Percentiles rank a stretch among this genome's conserved stretches.
Evolutionary conservation across 2,329 filamentous ascomycete genomes (phyloP).

Genomic region (Fusarium globosum): DNA sequence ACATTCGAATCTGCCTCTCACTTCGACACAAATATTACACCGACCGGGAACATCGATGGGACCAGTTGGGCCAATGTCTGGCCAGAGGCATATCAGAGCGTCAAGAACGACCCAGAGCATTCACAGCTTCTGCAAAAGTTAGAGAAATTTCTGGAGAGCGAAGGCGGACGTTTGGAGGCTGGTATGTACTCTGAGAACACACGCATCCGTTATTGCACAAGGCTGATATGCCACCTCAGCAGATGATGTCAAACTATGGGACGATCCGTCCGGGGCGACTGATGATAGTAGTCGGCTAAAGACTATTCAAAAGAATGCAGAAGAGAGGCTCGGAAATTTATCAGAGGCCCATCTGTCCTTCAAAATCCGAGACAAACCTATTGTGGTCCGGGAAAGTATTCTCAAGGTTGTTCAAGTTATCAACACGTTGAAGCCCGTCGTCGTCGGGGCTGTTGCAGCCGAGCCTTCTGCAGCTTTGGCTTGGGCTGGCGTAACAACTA

Average conservation of each 20-base stretch:
- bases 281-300: fast-evolving
- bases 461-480: neutral
- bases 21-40: fast-evolving
- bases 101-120: fast-evolving
- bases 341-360: fast-evolving
- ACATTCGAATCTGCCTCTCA: fast-evolving
- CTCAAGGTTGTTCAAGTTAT: too few species aligned
- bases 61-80: fast-evolving
- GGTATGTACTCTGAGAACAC: fast-evolving
- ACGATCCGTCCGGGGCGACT: neutral
- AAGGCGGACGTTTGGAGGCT: fast-evolving
- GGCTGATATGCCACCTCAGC: fast-evolving
- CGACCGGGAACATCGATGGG: fast-evolving
- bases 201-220: fast-evolving
- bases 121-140: fast-evolving
- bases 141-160: fast-evolving
- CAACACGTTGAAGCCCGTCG: neutral
- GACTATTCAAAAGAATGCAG: neutral
- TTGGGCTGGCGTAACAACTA: neutral
- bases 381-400: fast-evolving
- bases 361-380: fast-evolving
- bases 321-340: fast-evolving
- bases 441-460: neutral
- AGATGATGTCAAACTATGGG: fast-evolving
- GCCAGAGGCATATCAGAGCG: fast-evolving